Base-by-base conservation (phyloP, 176 grass and related monocot genomes). In the Tillandsia fasciculata region DNA sequence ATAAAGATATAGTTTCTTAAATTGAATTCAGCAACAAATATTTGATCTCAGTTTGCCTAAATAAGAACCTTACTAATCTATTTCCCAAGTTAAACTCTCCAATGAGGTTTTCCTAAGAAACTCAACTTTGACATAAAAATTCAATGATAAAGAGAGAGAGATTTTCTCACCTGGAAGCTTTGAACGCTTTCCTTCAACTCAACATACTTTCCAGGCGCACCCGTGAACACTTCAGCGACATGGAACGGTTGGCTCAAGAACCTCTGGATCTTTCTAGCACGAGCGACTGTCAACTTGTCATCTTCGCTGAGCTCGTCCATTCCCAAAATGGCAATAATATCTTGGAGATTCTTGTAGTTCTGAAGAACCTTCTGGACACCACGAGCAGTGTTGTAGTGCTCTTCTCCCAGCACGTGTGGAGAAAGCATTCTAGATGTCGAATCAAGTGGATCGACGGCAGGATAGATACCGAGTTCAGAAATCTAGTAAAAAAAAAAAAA, bases 241-340 rank as follows among this genome's bases (percentile, higher is more conserved):
- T 80, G 78, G 64, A 80, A 80, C 49, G 78, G 78, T 29, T 80
- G 78, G 64, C 78, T 80, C 64, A 80, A 54, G 52, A 72, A 72
- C 15, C 78, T 13, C 49, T 72, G 52, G 33, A 77, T 77, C 74
- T 77, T 77, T 10, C 74, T 51, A 15, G 74, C 64, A 68, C 65
- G 74, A 61, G 74, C 65, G 9, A 75, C 73, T 22, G 73, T 75
- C 50, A 75, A 67, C 42, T 75, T 75, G 64, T 75, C 73, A 67
- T 75, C 73, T 66, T 75, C 73, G 48, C 73, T 75, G 23, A 75
- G 73, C 22, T 75, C 73, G 22, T 75, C 73, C 73, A 75, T 75
- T 54, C 73, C 73, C 63, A 75, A 66, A 47, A 75, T 75, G 17
- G 73, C 73, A 66, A 75, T 75, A 53, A 75, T 75, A 66, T 75